phyloP scores from a whole-genome alignment of 1,284 basidiomycete genomes.

The Schizopora paradoxa region DNA sequence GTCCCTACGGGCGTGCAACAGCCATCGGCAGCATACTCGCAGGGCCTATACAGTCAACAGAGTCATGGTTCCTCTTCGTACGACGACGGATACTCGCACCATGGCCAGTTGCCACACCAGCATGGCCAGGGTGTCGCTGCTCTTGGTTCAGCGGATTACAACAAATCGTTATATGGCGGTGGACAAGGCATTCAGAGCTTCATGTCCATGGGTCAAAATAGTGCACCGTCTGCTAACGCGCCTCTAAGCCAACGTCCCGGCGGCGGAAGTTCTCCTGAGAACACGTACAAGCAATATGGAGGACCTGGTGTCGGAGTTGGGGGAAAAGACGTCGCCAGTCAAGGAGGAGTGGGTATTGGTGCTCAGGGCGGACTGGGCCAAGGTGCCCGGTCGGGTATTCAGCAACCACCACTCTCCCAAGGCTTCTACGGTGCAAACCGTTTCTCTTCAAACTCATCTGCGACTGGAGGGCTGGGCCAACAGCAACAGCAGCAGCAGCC shows the following conservation, averaged over 20 bases:
- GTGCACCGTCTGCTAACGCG: constrained; percentile 36
- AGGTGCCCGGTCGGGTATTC: constrained; percentile 12
- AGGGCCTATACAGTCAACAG: constrained; percentile 59
- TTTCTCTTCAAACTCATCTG: constrained; percentile 43
- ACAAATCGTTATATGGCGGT: constrained; percentile 58
- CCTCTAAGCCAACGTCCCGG: constrained; percentile 43
- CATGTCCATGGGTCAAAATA: constrained; percentile 57
- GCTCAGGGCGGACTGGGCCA: constrained; percentile 34
- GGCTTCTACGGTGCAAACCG: constrained; percentile 59
- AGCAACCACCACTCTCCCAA: constrained; percentile 37
- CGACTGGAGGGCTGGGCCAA: constrained; percentile 37
- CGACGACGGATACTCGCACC: constrained; percentile 61
- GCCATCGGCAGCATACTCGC: constrained; percentile 49
- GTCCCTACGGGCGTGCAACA: constrained; percentile 42
- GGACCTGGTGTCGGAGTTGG: constrained; percentile 30
- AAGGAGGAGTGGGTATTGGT: constrained; percentile 29
- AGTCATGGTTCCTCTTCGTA: constrained; percentile 51
- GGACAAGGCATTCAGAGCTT: constrained; percentile 61
- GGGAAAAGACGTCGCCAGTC: constrained; percentile 53
- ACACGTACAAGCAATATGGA: constrained; percentile 68
- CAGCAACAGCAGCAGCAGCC: constrained; percentile 53
- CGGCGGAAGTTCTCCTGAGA: constrained; percentile 50
- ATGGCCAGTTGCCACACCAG: constrained; percentile 42
- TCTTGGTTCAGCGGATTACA: constrained; percentile 53
- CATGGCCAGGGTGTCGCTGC: constrained; percentile 44